phyloP scores from a whole-genome alignment of 2,329 filamentous ascomycete genomes.

The Colletotrichum sp. region DNA sequence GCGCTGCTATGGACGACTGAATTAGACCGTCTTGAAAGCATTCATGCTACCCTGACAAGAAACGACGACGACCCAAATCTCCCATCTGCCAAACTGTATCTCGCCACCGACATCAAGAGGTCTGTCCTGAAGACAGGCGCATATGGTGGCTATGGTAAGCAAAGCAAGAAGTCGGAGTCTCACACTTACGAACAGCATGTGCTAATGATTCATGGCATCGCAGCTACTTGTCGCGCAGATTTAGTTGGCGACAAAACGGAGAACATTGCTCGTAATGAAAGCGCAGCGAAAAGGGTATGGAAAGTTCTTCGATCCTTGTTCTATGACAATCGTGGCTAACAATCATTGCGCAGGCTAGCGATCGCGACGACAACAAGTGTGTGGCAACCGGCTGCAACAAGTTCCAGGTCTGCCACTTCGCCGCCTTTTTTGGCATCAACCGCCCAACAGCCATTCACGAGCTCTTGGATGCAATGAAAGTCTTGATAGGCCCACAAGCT shows the following conservation, averaged over 20 bases:
- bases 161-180: background rate
- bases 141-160: background rate
- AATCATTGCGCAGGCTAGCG: background rate
- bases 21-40: background rate
- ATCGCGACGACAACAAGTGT: background rate
- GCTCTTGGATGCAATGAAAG: no score
- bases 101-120: no score
- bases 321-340: background rate
- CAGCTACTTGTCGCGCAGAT: background rate
- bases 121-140: no score
- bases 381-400: accelerated
- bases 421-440: background rate
- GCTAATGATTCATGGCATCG: background rate
- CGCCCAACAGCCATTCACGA: no score
- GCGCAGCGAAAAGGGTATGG: background rate
- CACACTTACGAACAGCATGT: background rate
- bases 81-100: no score
- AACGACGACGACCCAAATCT: no score
- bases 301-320: accelerated
- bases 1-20: background rate
- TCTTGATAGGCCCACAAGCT: background rate
- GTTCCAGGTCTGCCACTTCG: background rate
- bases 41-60: background rate
- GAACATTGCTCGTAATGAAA: background rate
- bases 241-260: accelerated